phyloP scores from a whole-genome alignment of 192 early-diverging fungal genomes.

The Coemansia aciculifera region DNA sequence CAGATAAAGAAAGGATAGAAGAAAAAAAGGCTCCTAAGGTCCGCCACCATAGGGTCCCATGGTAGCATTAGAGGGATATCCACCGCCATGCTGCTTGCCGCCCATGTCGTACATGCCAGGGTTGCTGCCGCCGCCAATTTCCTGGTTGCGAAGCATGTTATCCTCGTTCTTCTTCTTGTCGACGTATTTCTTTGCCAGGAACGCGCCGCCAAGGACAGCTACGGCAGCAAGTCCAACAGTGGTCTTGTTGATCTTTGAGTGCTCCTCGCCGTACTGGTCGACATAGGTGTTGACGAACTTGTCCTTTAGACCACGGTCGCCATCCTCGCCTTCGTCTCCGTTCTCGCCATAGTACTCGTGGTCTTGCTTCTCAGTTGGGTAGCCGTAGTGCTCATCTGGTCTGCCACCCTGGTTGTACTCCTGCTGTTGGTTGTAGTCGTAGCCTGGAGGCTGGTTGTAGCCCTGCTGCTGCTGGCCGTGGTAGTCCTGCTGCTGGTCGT shows the following conservation, averaged over 20 bases:
- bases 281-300: slow-evolving; percentile 30
- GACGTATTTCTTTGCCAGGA: slow-evolving; percentile 21
- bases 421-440: slow-evolving; percentile 17
- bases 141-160: slow-evolving; percentile 1
- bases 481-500: slow-evolving; percentile 12
- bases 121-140: slow-evolving; percentile 10
- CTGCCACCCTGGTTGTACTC: slow-evolving; percentile 4
- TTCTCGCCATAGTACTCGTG: slow-evolving; percentile 5
- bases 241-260: slow-evolving; percentile 15
- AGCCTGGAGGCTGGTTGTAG: slow-evolving; percentile 12
- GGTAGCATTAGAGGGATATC: slow-evolving; percentile 7
- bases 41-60: slow-evolving; percentile 10
- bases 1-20: not conserved
- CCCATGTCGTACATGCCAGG: slow-evolving; percentile 13
- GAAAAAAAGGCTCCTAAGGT: not conserved
- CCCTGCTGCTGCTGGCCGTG: slow-evolving; percentile 14
- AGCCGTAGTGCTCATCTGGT: slow-evolving; percentile 7
- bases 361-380: not conserved
- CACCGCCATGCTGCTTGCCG: slow-evolving; percentile 17
- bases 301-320: slow-evolving; percentile 44
- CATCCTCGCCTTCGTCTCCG: slow-evolving; percentile 20
- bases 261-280: slow-evolving; percentile 30
- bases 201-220: slow-evolving; percentile 13
- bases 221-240: slow-evolving; percentile 22
- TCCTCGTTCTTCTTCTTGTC: slow-evolving; percentile 29